A percentile compares a stretch with the other conserved stretches of the same genome.
These are phyloP conservation scores for Lolium rigidum DNA, from an alignment of 176 grass and related monocot genomes.

Conservation along the genomic window DNA sequence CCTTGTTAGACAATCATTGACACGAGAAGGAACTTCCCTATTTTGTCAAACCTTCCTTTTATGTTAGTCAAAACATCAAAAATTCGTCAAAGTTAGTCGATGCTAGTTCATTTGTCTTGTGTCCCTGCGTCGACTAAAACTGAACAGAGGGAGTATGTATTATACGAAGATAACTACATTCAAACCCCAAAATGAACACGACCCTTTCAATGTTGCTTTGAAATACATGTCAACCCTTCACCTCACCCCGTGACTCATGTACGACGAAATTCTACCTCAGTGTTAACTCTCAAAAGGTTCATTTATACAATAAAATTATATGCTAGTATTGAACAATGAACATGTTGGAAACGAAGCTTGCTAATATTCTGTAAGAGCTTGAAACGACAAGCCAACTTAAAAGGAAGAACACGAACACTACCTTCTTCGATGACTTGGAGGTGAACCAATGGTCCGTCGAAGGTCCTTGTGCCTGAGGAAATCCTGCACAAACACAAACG, in stretches of 20 bases:
- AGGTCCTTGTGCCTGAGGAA: conserved; percentile 63
- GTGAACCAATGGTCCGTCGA: conserved; percentile 79
- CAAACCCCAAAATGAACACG: not conserved
- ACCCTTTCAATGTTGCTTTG: not conserved
- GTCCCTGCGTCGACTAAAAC: too few relatives aligned
- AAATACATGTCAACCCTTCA: not conserved
- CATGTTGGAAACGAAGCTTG: not conserved
- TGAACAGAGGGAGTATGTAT: too few relatives aligned
- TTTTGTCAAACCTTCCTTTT: not conserved
- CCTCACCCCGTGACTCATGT: not conserved
- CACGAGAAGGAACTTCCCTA: not conserved
- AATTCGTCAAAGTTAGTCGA: not conserved
- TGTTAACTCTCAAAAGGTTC: not conserved
- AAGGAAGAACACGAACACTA: conserved; percentile 37
- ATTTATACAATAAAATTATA: not conserved
- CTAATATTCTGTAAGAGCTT: not conserved
- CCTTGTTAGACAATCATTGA: not conserved
- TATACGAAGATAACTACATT: not conserved
- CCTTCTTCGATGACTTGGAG: conserved; percentile 93
- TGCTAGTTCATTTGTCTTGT: too few relatives aligned
- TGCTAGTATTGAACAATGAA: not conserved
- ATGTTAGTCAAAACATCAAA: not conserved
- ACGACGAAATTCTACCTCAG: not conserved
- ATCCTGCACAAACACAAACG: conserved; percentile 40
- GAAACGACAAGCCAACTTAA: not conserved